Conservation (phyloP, 345 rosid genomes). For the Microcos paniculata region DNA sequence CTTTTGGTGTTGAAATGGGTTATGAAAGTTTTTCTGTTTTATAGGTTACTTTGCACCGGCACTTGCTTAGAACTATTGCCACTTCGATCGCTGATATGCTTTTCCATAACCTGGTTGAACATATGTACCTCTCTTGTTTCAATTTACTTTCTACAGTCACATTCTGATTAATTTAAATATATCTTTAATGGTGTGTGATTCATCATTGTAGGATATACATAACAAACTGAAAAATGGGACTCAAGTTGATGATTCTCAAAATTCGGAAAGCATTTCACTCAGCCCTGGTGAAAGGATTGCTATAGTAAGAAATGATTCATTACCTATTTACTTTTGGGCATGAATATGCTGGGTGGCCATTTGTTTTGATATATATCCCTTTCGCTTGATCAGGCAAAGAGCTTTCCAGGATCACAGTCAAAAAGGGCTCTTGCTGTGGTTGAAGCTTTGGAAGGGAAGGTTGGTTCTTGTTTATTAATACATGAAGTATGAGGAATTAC, state of each 20-base stretch:
- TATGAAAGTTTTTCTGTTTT: conserved; percentile 23
- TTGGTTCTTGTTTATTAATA: conserved; percentile 28
- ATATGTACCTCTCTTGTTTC: conserved; percentile 10
- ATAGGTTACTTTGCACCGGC: conserved; percentile 87
- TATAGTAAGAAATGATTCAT: conserved; percentile 49
- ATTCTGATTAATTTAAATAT: not conserved
- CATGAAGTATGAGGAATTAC: not conserved
- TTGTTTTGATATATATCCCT: not conserved
- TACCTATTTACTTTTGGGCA: not conserved
- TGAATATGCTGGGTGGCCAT: conserved; percentile 11
- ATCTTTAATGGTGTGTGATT: conserved; percentile 17
- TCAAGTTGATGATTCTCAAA: conserved; percentile 62
- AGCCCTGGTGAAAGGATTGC: conserved; percentile 62
- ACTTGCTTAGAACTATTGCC: conserved; percentile 81
- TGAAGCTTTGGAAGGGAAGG: conserved; percentile 95
- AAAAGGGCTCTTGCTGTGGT: conserved; percentile 67
- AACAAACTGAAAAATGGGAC: conserved; percentile 78
- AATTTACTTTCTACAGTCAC: conserved; percentile 12
- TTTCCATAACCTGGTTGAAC: conserved; percentile 67
- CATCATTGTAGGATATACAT: conserved; percentile 54
- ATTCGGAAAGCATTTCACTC: conserved; percentile 46
- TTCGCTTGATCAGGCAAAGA: conserved; percentile 65
- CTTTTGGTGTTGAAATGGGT: conserved; percentile 25
- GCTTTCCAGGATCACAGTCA: conserved; percentile 63
- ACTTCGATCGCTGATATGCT: conserved; percentile 66